Percentiles rank a stretch among this genome's conserved stretches.
Conservation (phyloP, 495 filamentous ascomycete genomes). For the Hyaloscypha finlandica region DNA sequence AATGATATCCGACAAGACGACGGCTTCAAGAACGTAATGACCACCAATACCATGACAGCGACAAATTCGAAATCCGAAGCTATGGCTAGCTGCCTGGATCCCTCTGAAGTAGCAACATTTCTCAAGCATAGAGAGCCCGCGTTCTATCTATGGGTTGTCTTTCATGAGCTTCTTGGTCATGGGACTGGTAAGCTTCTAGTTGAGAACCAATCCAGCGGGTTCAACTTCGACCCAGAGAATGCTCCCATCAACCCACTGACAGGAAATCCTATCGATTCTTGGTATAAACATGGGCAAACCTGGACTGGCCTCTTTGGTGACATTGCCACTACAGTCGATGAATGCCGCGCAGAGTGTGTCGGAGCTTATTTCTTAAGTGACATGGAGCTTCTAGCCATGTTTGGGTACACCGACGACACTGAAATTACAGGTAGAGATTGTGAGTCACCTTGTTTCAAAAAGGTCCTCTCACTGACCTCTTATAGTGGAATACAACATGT, state of each 20-base stretch:
- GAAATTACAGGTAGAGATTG: conserved; percentile 39
- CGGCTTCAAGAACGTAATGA: conserved; percentile 53
- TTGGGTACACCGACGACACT: conserved; percentile 40
- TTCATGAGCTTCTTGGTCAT: conserved; percentile 51
- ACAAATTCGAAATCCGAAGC: conserved; percentile 33
- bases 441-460: conserved; percentile 17
- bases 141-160: conserved; percentile 44
- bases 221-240: conserved; percentile 46
- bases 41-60: conserved; percentile 40
- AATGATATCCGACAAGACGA: conserved; percentile 48
- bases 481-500: conserved; percentile 47
- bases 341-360: conserved; percentile 50
- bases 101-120: conserved; percentile 35
- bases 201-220: conserved; percentile 36
- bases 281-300: conserved; percentile 51
- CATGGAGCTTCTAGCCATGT: conserved; percentile 40
- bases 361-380: conserved; percentile 47
- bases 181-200: conserved; percentile 42
- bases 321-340: conserved; percentile 48
- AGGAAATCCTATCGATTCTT: conserved; percentile 42
- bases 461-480: background rate
- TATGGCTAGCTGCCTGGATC: conserved; percentile 40
- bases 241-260: conserved; percentile 47
- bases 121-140: conserved; percentile 41
- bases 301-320: conserved; percentile 49